These are phyloP conservation scores for Plenodomus tracheiphilus DNA, from an alignment of 2,329 filamentous ascomycete species.

Conservation along the genomic window DNA sequence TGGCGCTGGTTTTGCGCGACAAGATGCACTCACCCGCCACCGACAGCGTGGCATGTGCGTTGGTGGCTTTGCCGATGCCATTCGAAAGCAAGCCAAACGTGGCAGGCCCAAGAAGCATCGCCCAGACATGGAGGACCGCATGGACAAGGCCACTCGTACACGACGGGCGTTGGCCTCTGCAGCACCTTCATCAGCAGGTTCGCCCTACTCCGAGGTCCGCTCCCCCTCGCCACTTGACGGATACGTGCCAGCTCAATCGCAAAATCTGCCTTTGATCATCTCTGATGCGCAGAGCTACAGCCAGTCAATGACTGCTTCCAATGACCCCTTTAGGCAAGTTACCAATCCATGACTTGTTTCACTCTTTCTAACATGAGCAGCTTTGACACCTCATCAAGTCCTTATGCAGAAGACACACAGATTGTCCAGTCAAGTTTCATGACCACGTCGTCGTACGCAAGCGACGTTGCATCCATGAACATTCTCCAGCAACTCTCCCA, in stretches of 20 bases:
- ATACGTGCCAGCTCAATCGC: slow-evolving; percentile 26
- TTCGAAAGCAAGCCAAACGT: slow-evolving; percentile 68
- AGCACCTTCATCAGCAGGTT: slow-evolving; percentile 40
- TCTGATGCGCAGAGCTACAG: slow-evolving; percentile 32
- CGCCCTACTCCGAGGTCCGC: slow-evolving; percentile 35
- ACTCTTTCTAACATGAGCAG: slow-evolving; percentile 25
- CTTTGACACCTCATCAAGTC: slow-evolving; percentile 36
- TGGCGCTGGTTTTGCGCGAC: slow-evolving; percentile 90
- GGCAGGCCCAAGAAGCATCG: slow-evolving; percentile 66
- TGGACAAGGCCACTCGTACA: slow-evolving; percentile 60
- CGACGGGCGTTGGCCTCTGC: slow-evolving; percentile 45
- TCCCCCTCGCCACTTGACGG: slow-evolving; percentile 34
- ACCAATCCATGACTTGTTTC: neutral
- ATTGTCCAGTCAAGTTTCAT: slow-evolving; percentile 30
- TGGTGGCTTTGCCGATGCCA: slow-evolving; percentile 83
- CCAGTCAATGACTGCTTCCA: slow-evolving; percentile 29
- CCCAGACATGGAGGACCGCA: slow-evolving; percentile 61
- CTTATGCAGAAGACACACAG: slow-evolving; percentile 28
- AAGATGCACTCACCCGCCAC: slow-evolving; percentile 92
- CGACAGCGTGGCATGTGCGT: slow-evolving; percentile 96
- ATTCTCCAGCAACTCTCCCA: slow-evolving; percentile 42
- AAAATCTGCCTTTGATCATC: slow-evolving; percentile 22
- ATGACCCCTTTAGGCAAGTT: slow-evolving; percentile 40
- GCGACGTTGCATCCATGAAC: slow-evolving; percentile 38
- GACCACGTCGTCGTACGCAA: slow-evolving; percentile 31